Percentiles rank a stretch among this genome's conserved stretches.
These are phyloP conservation scores for Bipolaris bicolor DNA, from an alignment of 2,329 filamentous ascomycete genomes.

Conservation along the genomic window DNA sequence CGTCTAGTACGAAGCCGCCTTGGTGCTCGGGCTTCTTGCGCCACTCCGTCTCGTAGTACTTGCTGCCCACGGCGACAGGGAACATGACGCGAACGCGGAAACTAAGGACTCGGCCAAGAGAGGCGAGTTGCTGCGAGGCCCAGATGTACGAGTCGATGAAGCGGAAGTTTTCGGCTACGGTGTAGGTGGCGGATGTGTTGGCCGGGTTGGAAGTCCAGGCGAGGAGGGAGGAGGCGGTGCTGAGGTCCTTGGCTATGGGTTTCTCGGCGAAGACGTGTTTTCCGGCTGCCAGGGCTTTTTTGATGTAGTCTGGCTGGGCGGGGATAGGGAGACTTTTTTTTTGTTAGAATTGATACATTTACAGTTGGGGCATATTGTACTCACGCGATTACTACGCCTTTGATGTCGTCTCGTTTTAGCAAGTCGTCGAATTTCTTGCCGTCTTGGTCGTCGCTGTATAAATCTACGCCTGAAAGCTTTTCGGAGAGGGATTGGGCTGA, in stretches of 20 bases:
- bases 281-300: slow-evolving; percentile 65
- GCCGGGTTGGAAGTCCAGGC: slow-evolving; percentile 50
- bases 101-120: slow-evolving; percentile 61
- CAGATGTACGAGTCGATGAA: slow-evolving; percentile 64
- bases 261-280: slow-evolving; percentile 76
- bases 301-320: slow-evolving; percentile 64
- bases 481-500: slow-evolving; percentile 57
- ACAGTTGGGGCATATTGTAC: slow-evolving; percentile 11
- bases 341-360: neutral
- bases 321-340: slow-evolving; percentile 63
- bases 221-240: slow-evolving; percentile 57
- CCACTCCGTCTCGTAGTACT: slow-evolving; percentile 66
- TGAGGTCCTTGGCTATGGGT: slow-evolving; percentile 67
- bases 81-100: slow-evolving; percentile 59
- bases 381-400: slow-evolving; percentile 62
- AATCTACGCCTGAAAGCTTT: slow-evolving; percentile 53
- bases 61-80: slow-evolving; percentile 57
- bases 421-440: slow-evolving; percentile 59
- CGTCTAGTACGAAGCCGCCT: slow-evolving; percentile 78
- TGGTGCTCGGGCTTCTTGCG: slow-evolving; percentile 73
- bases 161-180: slow-evolving; percentile 74
- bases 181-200: slow-evolving; percentile 51
- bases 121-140: slow-evolving; percentile 57
- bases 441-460: slow-evolving; percentile 64
- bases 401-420: slow-evolving; percentile 61